A percentile compares a stretch with the other conserved stretches of the same genome.
phyloP scores from a whole-genome alignment of 2,329 filamentous ascomycete genomes.

The Pleomassaria siparia region DNA sequence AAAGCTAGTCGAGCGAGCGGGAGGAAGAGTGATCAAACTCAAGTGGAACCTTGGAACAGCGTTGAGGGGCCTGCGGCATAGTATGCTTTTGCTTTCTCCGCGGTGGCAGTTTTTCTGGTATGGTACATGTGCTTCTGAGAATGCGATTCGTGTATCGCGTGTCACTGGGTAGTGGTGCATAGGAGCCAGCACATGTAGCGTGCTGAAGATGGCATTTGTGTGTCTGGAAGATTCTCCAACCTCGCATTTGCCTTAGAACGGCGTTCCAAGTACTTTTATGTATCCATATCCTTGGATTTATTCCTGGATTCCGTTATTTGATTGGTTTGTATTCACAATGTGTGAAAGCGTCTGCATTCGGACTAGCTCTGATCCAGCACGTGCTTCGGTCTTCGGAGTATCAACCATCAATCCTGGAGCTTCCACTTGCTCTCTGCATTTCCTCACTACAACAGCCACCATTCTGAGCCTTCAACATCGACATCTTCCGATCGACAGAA shows the following conservation, averaged over 20 bases:
- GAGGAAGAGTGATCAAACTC: slow-evolving; percentile 11
- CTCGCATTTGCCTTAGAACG: background rate
- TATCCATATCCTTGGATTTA: background rate
- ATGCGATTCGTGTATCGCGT: background rate
- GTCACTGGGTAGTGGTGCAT: too few species aligned
- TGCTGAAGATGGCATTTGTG: too few species aligned
- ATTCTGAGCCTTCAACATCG: too few species aligned
- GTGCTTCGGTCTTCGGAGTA: background rate
- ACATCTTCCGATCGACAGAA: too few species aligned
- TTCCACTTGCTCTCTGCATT: background rate
- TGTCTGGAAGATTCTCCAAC: background rate
- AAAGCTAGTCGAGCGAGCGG: slow-evolving; percentile 24
- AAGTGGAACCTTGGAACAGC: background rate
- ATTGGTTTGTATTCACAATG: too few species aligned
- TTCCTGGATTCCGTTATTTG: too few species aligned
- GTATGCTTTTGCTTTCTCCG: background rate
- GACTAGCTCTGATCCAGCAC: background rate
- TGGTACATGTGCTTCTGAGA: background rate
- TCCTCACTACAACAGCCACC: background rate
- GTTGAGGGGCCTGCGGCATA: background rate
- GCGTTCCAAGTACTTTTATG: background rate
- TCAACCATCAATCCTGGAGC: too few species aligned
- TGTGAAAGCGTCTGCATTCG: too few species aligned
- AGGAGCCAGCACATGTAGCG: too few species aligned
- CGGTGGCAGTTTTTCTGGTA: too few species aligned